phyloP scores from a whole-genome alignment of 768 basidiomycete species.

The Rhizopogon salebrosus region DNA sequence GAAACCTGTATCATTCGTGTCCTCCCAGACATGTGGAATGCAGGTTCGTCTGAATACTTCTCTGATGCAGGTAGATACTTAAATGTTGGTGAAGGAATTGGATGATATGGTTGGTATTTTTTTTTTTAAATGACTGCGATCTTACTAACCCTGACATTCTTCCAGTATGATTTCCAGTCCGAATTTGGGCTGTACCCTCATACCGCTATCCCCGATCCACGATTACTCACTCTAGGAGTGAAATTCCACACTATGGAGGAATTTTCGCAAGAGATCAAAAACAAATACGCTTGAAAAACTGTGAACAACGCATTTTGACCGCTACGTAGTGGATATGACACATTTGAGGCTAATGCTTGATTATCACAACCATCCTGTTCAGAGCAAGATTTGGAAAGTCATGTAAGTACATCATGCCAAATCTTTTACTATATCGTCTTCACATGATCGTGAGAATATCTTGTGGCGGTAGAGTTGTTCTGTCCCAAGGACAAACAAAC shows the following conservation, averaged over 20 bases:
- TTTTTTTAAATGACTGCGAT: no score
- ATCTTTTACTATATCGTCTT: no score
- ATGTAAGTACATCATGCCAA: no score
- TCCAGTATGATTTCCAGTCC: conserved; percentile 19
- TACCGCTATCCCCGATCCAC: conserved; percentile 19
- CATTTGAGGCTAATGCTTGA: no score
- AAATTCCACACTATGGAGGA: conserved; percentile 17
- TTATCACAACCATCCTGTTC: no score
- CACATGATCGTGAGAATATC: no score
- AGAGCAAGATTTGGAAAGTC: no score
- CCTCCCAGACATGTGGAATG: conserved; percentile 9
- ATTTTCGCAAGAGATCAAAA: conserved; percentile 16
- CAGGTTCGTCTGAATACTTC: conserved; percentile 10
- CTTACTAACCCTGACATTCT: neutral
- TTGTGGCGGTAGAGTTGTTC: no score
- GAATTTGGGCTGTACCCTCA: conserved; percentile 20
- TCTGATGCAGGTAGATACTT: neutral
- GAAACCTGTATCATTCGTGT: conserved; percentile 22
- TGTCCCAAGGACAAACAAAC: no score
- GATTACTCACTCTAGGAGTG: conserved; percentile 20
- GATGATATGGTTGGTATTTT: conserved; percentile 22
- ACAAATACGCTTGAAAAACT: conserved; percentile 9
- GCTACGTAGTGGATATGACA: neutral
- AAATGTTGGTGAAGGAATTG: conserved; percentile 8
- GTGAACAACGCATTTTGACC: neutral